Evolutionary conservation across 176 grass and related monocot genomes (phyloP).

Genomic region (Pontederia paniculata): DNA sequence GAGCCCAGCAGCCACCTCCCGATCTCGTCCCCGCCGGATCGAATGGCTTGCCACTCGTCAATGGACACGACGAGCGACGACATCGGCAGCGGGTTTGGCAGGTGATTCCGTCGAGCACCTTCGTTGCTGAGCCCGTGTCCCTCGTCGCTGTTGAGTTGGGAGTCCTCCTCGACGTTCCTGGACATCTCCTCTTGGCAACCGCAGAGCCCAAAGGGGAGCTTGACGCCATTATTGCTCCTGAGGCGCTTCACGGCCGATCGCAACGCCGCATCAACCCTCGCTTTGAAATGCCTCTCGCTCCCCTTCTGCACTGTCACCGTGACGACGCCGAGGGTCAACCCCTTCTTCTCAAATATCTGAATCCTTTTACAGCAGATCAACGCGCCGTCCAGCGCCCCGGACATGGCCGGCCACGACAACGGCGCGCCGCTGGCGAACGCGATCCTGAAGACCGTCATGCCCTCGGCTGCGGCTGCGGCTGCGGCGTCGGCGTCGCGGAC

Average conservation of each 20-base stretch:
- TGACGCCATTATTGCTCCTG: slow-evolving; percentile 58
- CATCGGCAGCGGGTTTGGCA: slow-evolving; percentile 60
- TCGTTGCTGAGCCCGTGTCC: slow-evolving; percentile 45
- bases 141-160: slow-evolving; percentile 69
- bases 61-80: slow-evolving; percentile 84
- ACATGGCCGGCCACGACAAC: slow-evolving; percentile 85
- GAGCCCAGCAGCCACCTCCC: slow-evolving; percentile 63
- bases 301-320: slow-evolving; percentile 63
- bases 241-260: slow-evolving; percentile 62
- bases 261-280: slow-evolving; percentile 47
- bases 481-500: slow-evolving; percentile 37
- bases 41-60: slow-evolving; percentile 93
- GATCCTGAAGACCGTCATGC: slow-evolving; percentile 37
- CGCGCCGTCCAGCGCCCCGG: slow-evolving; percentile 60
- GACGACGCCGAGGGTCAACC: slow-evolving; percentile 79
- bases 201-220: slow-evolving; percentile 88
- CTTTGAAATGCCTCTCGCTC: slow-evolving; percentile 62
- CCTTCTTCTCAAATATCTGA: slow-evolving; percentile 98
- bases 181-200: slow-evolving; percentile 93
- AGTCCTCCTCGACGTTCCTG: slow-evolving; percentile 66
- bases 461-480: slow-evolving; percentile 22
- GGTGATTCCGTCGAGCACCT: slow-evolving; percentile 30
- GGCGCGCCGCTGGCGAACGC: slow-evolving; percentile 73
- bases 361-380: slow-evolving; percentile 88
- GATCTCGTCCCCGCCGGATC: slow-evolving; percentile 79